phyloP scores from a whole-genome alignment of 2,329 filamentous ascomycete genomes.

The Proliferodiscus dingleyae region DNA sequence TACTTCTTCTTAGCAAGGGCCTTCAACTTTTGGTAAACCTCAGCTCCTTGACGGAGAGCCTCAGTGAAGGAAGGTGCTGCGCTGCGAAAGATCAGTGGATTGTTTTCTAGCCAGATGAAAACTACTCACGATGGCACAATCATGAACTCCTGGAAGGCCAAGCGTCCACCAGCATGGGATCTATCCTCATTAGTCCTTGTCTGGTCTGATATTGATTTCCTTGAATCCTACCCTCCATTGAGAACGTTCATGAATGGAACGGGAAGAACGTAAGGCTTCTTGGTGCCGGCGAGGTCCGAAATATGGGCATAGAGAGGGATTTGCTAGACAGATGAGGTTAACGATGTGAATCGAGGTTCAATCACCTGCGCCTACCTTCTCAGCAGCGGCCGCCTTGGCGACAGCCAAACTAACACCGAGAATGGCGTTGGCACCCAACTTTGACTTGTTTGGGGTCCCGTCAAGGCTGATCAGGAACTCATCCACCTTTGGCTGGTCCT shows the following conservation, averaged over 20 bases:
- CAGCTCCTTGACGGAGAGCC: conserved; percentile 91
- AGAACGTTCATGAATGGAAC: conserved; percentile 94
- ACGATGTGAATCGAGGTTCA: not conserved
- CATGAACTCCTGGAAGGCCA: conserved; percentile 97
- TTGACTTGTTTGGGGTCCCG: conserved; percentile 80
- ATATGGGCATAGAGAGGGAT: conserved; percentile 85
- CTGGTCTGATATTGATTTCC: not conserved
- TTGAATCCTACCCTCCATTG: conserved; percentile 55
- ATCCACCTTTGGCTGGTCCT: conserved; percentile 80
- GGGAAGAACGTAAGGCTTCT: conserved; percentile 86
- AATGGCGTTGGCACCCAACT: conserved; percentile 84
- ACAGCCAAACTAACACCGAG: conserved; percentile 79
- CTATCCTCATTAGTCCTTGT: conserved; percentile 38
- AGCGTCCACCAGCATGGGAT: conserved; percentile 93
- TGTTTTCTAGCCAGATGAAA: not conserved
- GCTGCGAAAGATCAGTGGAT: conserved; percentile 37
- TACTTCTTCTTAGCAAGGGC: conserved; percentile 98
- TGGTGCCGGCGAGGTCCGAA: conserved; percentile 80
- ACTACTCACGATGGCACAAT: conserved; percentile 72
- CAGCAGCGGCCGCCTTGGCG: conserved; percentile 83
- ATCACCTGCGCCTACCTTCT: conserved; percentile 53
- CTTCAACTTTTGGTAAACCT: conserved; percentile 99
- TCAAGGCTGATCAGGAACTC: conserved; percentile 82
- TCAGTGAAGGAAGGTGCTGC: conserved; percentile 87
- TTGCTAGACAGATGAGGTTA: conserved; percentile 41